These are phyloP conservation scores for Petrea volubilis DNA, from an alignment of 257 asterid genomes.

Conservation along the genomic window DNA sequence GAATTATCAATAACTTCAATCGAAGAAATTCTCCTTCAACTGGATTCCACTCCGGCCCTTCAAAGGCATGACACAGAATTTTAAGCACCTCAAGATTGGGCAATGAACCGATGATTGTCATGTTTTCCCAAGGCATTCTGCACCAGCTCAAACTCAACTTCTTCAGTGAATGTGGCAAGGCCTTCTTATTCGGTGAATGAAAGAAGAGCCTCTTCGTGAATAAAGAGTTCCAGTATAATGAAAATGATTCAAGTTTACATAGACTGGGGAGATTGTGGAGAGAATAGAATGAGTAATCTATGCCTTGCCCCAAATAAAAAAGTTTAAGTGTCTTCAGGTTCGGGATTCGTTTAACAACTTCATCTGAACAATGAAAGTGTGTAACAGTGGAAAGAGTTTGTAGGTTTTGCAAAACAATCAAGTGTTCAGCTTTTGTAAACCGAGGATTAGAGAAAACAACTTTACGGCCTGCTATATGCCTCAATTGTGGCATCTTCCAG, in stretches of 20 bases:
- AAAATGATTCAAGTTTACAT: slow-evolving; percentile 5
- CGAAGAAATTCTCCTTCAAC: slow-evolving; percentile 24
- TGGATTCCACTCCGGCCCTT: slow-evolving; percentile 20
- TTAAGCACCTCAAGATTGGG: slow-evolving; percentile 27
- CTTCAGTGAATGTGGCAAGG: slow-evolving; percentile 21
- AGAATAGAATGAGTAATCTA: neutral
- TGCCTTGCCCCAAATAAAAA: neutral
- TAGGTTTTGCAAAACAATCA: slow-evolving; percentile 17
- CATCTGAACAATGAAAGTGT: slow-evolving; percentile 6
- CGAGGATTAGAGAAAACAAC: slow-evolving; percentile 14
- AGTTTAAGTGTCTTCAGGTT: slow-evolving; percentile 19
- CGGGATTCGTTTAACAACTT: slow-evolving; percentile 15
- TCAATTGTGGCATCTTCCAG: slow-evolving; percentile 27
- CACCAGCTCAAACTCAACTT: neutral
- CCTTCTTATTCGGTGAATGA: neutral
- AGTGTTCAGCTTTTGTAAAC: neutral
- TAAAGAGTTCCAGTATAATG: neutral
- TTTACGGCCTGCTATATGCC: neutral
- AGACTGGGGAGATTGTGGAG: slow-evolving; percentile 18
- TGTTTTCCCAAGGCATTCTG: slow-evolving; percentile 10
- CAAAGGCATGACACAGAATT: neutral
- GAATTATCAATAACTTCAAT: slow-evolving; percentile 5
- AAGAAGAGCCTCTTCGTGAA: too few species aligned
- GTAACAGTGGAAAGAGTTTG: neutral
- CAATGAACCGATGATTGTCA: slow-evolving; percentile 19